A percentile compares a stretch with the other conserved stretches of the same genome.
These are phyloP conservation scores for Pogostemon cablin DNA, from an alignment of 257 asterid genomes.

Conservation along the genomic window DNA sequence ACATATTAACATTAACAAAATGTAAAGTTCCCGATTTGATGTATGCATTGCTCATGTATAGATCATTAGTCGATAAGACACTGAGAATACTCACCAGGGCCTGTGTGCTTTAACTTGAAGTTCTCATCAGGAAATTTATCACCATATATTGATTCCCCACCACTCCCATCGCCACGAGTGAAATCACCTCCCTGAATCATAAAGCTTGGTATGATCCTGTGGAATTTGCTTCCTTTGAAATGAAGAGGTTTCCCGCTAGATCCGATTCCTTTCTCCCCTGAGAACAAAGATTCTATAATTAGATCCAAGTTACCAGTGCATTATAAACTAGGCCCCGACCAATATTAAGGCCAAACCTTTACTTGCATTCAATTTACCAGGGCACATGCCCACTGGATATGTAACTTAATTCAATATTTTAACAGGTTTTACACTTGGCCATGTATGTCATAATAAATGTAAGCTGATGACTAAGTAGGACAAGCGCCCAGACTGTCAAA, in stretches of 20 bases:
- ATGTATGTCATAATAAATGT: too few species aligned
- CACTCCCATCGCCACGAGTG: constrained; percentile 86
- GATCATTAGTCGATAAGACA: background rate
- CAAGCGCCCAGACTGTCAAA: background rate
- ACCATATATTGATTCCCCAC: constrained; percentile 91
- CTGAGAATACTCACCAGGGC: constrained; percentile 61
- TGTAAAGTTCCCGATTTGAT: too few species aligned
- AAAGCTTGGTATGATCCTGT: constrained; percentile 85
- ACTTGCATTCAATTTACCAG: background rate
- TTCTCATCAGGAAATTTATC: constrained; percentile 77
- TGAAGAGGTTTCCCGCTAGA: constrained; percentile 73
- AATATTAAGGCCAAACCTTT: background rate
- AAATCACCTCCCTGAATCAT: constrained; percentile 98
- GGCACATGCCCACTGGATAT: background rate
- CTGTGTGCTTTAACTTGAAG: constrained; percentile 78
- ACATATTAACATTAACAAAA: constrained; percentile 7
- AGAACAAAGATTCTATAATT: constrained; percentile 22
- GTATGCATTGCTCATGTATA: too few species aligned
- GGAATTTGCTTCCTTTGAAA: constrained; percentile 79
- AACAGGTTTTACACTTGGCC: background rate
- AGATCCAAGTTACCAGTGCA: background rate
- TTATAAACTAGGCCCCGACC: too few species aligned
- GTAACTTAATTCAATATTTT: background rate
- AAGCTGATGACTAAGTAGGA: background rate
- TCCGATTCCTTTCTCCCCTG: constrained; percentile 92